These are phyloP conservation scores for Calonectria henricotiae DNA, from an alignment of 2,329 filamentous ascomycete genomes.

Conservation along the genomic window DNA sequence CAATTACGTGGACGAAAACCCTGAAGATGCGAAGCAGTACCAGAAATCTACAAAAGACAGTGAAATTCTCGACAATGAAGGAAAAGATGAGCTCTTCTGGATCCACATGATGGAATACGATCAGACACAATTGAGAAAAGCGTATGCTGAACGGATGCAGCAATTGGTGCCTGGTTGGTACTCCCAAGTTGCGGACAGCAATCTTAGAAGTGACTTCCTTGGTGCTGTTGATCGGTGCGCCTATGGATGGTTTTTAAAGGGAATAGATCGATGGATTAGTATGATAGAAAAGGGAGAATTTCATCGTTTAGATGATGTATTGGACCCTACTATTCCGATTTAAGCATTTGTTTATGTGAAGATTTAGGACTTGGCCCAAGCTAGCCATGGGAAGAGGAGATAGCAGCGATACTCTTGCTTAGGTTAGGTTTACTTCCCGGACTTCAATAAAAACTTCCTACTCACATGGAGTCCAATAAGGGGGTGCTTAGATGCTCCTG, in stretches of 20 bases:
- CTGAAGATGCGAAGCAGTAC: conserved; percentile 27
- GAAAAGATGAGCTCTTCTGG: conserved; percentile 21
- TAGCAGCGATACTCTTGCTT: too few relatives aligned
- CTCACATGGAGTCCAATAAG: too few relatives aligned
- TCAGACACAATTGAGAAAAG: too few relatives aligned
- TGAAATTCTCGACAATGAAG: conserved; percentile 58
- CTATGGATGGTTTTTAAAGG: not conserved
- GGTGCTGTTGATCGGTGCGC: conserved; percentile 22
- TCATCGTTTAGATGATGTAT: conserved; percentile 2
- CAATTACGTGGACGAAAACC: conserved; percentile 52
- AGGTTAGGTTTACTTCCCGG: too few relatives aligned
- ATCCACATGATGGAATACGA: conserved; percentile 27
- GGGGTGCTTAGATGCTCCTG: too few relatives aligned
- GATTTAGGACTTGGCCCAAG: too few relatives aligned
- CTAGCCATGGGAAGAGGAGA: too few relatives aligned
- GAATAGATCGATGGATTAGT: conserved; percentile 18
- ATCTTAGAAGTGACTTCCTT: conserved; percentile 55
- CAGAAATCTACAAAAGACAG: conserved; percentile 17
- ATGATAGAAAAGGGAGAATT: conserved; percentile 26
- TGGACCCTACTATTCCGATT: too few relatives aligned
- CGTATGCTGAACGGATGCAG: too few relatives aligned
- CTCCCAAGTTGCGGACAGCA: conserved; percentile 40
- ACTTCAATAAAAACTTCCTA: too few relatives aligned
- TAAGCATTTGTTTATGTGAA: too few relatives aligned
- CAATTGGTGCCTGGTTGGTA: conserved; percentile 55